Evolutionary conservation across 2,329 filamentous ascomycete genomes (phyloP), one percentile per base, ranked within the genome.

Genomic region (Microsporum ferrugineum): DNA sequence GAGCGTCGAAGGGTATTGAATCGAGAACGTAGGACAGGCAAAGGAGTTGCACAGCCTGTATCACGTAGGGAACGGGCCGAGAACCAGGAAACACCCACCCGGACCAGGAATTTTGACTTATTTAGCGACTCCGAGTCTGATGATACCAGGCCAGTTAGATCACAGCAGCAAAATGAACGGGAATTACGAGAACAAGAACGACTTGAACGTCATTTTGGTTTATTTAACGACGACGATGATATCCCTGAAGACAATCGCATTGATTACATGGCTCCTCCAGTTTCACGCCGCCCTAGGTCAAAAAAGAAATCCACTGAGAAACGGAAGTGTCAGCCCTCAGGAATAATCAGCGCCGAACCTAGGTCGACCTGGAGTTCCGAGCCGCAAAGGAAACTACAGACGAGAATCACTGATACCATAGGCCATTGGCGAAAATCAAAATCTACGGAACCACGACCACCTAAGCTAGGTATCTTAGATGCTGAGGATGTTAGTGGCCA

Each of bases 381-480:
- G 17, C 63, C 69, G 58, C 69, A 67, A 12, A 57, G 68, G 5
- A 68, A 71, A 61, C 67, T 69, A 29, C 75, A 76, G 61, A 69
- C 70, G 45, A 70, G 68, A 56, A 67, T 76, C 34, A 75, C 73
- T 0, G 73, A 76, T 61, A 60, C 66, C 38, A 66, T 69, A 3
- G 67, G 68, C 31, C 58, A 58, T 12, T 66, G 65, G 43, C 55
- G 43, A 45, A 68, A 63, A 61, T 65, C 63, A 31, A 69, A 63
- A 60, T 68, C 66, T 64, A 65, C 41, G 58, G 65, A 65, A 6
- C 60, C 62, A 55, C 63, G 60, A 27, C 60, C 66, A 31, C 71
- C 72, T 5, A 69, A 65, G 49, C 66, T 78, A 51, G 79, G 82
- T 62, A 79, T 85, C 17, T 67, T 83, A 5, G 82, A 85, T 71